These are phyloP conservation scores for Alternaria viburni DNA, from an alignment of 2,329 filamentous ascomycete genomes.

Conservation along the genomic window DNA sequence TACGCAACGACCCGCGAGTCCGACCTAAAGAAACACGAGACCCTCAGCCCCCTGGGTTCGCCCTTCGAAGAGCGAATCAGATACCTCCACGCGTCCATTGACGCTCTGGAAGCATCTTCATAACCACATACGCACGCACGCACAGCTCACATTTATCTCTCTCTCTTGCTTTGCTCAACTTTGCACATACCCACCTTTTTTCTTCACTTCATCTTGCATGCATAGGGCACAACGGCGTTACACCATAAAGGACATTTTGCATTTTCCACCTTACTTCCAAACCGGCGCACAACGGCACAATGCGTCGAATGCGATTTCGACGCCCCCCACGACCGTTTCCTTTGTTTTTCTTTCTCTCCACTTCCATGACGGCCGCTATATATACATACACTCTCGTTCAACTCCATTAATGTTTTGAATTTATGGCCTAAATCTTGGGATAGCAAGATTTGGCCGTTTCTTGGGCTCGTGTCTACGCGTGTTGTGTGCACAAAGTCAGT, in stretches of 20 bases:
- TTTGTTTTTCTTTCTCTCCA: slow-evolving; percentile 32
- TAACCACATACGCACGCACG: slow-evolving; percentile 5
- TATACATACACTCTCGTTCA: neutral
- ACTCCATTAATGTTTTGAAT: slow-evolving; percentile 21
- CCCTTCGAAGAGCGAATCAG: slow-evolving; percentile 36
- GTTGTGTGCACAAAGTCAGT: slow-evolving; percentile 2
- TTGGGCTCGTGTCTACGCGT: neutral
- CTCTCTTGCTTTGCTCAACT: slow-evolving; percentile 5
- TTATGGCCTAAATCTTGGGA: slow-evolving; percentile 7
- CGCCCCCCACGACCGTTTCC: slow-evolving; percentile 38
- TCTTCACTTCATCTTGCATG: neutral
- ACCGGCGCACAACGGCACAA: slow-evolving; percentile 35
- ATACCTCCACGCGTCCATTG: slow-evolving; percentile 30
- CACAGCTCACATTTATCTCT: neutral
- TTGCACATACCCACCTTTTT: slow-evolving; percentile 19
- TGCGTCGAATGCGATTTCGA: slow-evolving; percentile 44
- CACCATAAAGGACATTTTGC: slow-evolving; percentile 1
- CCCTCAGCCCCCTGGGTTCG: slow-evolving; percentile 33
- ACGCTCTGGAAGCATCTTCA: slow-evolving; percentile 22
- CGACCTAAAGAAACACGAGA: slow-evolving; percentile 4
- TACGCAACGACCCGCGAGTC: slow-evolving; percentile 4
- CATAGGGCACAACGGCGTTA: slow-evolving; percentile 4
- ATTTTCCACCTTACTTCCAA: neutral
- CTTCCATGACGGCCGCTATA: slow-evolving; percentile 21
- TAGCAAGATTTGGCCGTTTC: too few relatives aligned